Conservation (phyloP, 2,329 filamentous ascomycete genomes). For the Aspergillus japonicus region DNA sequence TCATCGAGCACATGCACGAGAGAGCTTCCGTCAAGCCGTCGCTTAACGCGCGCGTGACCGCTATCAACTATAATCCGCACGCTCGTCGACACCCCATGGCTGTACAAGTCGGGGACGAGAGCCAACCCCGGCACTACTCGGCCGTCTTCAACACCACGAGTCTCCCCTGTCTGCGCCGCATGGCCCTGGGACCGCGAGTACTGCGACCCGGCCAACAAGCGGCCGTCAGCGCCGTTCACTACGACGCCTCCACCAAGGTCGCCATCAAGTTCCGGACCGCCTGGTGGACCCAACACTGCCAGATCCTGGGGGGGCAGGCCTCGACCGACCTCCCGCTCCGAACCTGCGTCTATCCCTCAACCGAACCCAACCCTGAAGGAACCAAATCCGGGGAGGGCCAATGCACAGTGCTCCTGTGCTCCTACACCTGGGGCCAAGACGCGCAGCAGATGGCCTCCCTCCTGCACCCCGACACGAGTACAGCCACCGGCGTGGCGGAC, state of each 20-base stretch:
- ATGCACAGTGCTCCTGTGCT: background rate
- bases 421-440: conserved; percentile 7
- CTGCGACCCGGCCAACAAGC: background rate
- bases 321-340: conserved; percentile 13
- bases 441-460: background rate
- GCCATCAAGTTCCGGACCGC: background rate
- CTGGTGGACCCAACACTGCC: conserved; percentile 8
- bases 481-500: background rate
- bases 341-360: conserved; percentile 12
- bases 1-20: no score
- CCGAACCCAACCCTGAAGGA: background rate
- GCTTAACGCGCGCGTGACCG: no score
- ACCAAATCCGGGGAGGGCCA: no score
- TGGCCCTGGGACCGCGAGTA: background rate
- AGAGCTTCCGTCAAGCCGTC: no score
- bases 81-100: background rate
- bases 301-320: conserved; percentile 10
- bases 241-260: background rate
- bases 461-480: background rate
- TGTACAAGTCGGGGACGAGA: background rate
- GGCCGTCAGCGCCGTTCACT: background rate
- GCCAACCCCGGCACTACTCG: background rate
- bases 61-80: no score
- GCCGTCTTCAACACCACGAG: background rate
- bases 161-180: background rate